phyloP scores from a whole-genome alignment of 306 rosid species.

The Dalbergia oliveri region DNA sequence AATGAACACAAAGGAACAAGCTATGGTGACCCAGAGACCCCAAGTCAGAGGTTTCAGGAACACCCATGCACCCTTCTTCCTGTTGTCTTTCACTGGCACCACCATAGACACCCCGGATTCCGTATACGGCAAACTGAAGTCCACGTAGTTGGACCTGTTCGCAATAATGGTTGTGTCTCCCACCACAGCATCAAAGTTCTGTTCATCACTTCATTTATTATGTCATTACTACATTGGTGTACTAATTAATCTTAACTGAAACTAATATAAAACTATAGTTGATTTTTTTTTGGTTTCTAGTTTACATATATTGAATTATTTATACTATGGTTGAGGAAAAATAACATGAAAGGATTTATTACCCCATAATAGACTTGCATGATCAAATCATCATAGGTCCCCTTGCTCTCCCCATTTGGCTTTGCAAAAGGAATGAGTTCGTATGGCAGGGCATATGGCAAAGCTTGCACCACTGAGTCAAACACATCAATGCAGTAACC shows the following conservation, averaged over 20 bases:
- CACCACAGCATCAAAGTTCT: neutral
- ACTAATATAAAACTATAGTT: too few relatives aligned
- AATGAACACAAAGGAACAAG: neutral
- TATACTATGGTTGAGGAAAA: too few relatives aligned
- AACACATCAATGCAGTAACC: conserved; percentile 60
- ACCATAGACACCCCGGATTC: neutral
- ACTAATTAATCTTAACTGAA: too few relatives aligned
- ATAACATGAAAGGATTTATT: neutral
- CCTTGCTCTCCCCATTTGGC: neutral
- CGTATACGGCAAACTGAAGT: neutral
- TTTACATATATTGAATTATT: too few relatives aligned
- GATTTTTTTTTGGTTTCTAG: too few relatives aligned
- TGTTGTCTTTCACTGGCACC: neutral
- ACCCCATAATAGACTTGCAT: conserved; percentile 37
- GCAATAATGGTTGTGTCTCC: neutral
- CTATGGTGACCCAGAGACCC: neutral
- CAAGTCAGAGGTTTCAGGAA: neutral
- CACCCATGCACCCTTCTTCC: neutral
- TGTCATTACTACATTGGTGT: too few relatives aligned
- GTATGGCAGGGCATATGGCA: conserved; percentile 41
- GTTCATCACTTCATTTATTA: neutral
- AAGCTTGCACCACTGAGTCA: conserved; percentile 1
- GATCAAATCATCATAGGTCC: conserved; percentile 20
- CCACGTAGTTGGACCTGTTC: neutral
- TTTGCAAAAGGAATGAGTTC: conserved; percentile 46